A percentile compares a stretch with the other conserved stretches of the same genome.
Evolutionary conservation across 169 alveolate genomes (phyloP).

Genomic region (Eimeria sp.): DNA sequence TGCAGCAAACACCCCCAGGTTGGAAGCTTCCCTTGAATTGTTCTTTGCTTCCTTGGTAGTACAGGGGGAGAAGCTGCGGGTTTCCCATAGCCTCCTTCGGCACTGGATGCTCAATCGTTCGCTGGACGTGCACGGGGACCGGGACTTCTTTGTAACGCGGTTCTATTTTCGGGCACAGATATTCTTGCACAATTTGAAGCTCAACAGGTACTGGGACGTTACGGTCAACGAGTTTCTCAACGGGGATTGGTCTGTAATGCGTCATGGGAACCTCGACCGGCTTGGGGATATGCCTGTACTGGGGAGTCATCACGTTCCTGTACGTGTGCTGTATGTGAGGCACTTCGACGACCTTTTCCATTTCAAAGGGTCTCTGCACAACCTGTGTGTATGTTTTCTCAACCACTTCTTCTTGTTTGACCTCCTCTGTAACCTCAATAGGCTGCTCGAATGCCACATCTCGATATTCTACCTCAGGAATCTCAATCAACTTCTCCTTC

Average conservation of each 20-base stretch:
- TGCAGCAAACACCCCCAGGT: conserved; percentile 80
- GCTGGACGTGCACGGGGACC: conserved; percentile 95
- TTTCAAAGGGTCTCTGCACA: conserved; percentile 77
- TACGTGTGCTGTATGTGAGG: conserved; percentile 95
- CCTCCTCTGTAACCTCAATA: conserved; percentile 75
- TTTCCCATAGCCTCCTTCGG: conserved; percentile 91
- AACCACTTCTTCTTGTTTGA: conserved; percentile 75
- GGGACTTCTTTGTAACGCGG: conserved; percentile 95
- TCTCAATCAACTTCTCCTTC: conserved; percentile 94
- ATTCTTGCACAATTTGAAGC: conserved; percentile 94
- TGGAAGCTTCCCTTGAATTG: conserved; percentile 68
- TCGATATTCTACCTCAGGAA: conserved; percentile 93
- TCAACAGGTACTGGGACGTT: conserved; percentile 96
- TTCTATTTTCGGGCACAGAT: conserved; percentile 94
- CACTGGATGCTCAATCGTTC: conserved; percentile 95
- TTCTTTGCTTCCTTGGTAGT: conserved; percentile 83
- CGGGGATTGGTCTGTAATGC: conserved; percentile 95
- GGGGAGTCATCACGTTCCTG: conserved; percentile 93
- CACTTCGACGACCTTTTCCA: conserved; percentile 95
- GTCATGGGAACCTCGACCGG: conserved; percentile 97
- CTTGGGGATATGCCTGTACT: conserved; percentile 96
- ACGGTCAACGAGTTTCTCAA: conserved; percentile 93
- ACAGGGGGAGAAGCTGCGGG: conserved; percentile 85
- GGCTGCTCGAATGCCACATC: conserved; percentile 87
- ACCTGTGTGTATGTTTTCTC: conserved; percentile 71